phyloP scores from a whole-genome alignment of 202 grass and related monocot genomes.

The Setaria italica region DNA sequence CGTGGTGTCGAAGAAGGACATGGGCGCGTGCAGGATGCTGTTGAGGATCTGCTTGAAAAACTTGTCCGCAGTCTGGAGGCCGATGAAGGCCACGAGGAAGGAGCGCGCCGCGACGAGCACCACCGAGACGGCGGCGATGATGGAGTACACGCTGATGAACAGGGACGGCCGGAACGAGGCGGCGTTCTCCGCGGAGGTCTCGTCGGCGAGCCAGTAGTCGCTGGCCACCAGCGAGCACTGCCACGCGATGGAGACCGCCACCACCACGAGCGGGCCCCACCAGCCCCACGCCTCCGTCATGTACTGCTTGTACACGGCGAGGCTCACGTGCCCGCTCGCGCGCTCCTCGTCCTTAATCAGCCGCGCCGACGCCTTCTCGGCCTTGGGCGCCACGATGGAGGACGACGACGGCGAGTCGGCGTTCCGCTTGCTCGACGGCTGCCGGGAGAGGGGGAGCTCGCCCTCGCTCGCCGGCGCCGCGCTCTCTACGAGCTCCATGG shows the following conservation, averaged over 20 bases:
- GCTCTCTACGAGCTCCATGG: conserved; percentile 94
- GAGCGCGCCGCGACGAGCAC: conserved; percentile 62
- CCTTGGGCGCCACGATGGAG: conserved; percentile 53
- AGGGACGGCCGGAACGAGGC: conserved; percentile 52
- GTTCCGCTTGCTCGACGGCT: conserved; percentile 40
- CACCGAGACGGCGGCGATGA: conserved; percentile 56
- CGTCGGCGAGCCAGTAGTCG: conserved; percentile 92
- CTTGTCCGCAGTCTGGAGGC: conserved; percentile 75
- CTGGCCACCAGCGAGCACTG: conserved; percentile 74
- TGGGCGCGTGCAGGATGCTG: conserved; percentile 93
- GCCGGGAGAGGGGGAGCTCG: conserved; percentile 43
- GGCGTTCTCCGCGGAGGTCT: conserved; percentile 64
- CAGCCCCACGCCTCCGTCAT: conserved; percentile 92
- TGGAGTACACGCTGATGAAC: conserved; percentile 79
- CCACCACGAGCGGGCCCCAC: conserved; percentile 63
- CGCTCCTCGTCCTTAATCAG: conserved; percentile 93
- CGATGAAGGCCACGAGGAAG: conserved; percentile 71
- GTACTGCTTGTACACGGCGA: conserved; percentile 80
- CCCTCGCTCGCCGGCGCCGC: conserved; percentile 24
- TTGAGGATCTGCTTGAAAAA: conserved; percentile 93
- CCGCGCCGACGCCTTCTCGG: conserved; percentile 69
- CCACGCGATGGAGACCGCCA: conserved; percentile 56
- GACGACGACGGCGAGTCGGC: conserved; percentile 30
- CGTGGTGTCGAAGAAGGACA: conserved; percentile 98
- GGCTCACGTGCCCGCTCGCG: conserved; percentile 82